Evolutionary conservation across 768 basidiomycete species (phyloP).

Genomic region (Kwoniella newhampshirensis): DNA sequence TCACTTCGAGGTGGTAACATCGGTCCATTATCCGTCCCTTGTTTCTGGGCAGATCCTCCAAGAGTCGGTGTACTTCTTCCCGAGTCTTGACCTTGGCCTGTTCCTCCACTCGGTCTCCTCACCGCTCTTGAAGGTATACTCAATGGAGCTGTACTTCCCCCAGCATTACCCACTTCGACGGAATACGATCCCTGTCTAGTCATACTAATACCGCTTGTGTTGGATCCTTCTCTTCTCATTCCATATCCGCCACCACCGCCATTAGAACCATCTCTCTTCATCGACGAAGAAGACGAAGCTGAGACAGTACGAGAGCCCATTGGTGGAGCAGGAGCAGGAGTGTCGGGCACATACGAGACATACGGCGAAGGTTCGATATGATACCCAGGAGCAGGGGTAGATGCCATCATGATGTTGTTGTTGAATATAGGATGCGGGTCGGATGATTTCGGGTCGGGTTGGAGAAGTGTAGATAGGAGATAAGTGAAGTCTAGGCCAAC

Average conservation of each 20-base stretch:
- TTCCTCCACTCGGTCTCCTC: background rate
- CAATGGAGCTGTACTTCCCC: slow-evolving; percentile 12
- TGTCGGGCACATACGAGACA: slow-evolving; percentile 12
- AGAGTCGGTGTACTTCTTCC: background rate
- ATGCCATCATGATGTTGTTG: slow-evolving; percentile 1
- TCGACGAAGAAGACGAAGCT: background rate
- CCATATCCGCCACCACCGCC: background rate
- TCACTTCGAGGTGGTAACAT: slow-evolving; percentile 6
- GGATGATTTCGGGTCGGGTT: slow-evolving; percentile 29
- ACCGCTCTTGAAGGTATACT: slow-evolving; percentile 12
- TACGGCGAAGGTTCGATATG: slow-evolving; percentile 30
- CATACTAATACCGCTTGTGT: background rate
- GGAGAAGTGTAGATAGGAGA: slow-evolving; percentile 64
- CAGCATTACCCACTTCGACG: background rate
- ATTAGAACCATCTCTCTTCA: too few species aligned
- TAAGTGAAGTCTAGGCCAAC: slow-evolving; percentile 92
- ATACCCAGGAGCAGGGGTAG: slow-evolving; percentile 21
- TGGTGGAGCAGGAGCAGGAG: slow-evolving; percentile 3
- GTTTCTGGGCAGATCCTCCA: background rate
- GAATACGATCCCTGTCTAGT: slow-evolving; percentile 3
- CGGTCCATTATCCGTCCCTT: background rate
- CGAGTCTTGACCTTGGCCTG: background rate
- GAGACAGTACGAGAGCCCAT: background rate
- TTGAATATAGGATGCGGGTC: slow-evolving; percentile 27
- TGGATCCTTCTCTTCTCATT: background rate